Percentiles rank a stretch among this genome's conserved stretches.
Conservation (phyloP, 345 rosid species). For the Lenwebbia sp. region DNA sequence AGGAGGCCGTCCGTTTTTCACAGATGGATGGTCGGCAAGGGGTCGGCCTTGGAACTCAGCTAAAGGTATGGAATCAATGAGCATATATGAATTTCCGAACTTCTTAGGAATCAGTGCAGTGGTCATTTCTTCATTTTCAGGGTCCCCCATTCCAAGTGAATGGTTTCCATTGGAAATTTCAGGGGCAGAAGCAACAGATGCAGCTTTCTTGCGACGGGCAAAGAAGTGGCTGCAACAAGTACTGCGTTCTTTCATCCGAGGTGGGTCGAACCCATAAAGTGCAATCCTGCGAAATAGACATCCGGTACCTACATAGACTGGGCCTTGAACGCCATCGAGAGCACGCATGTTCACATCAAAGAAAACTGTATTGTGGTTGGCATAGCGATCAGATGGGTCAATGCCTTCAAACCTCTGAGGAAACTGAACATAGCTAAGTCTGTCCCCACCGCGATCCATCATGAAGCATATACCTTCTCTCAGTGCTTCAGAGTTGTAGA, state of each 20-base stretch:
- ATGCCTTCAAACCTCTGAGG: constrained; percentile 90
- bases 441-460: constrained; percentile 69
- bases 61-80: constrained; percentile 38
- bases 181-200: constrained; percentile 33
- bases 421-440: constrained; percentile 60
- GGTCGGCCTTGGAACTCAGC: constrained; percentile 69
- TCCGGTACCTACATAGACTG: constrained; percentile 80
- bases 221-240: constrained; percentile 39
- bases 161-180: constrained; percentile 19
- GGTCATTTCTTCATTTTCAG: constrained; percentile 30
- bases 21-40: constrained; percentile 35
- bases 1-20: constrained; percentile 49
- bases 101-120: constrained; percentile 42
- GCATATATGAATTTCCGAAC: constrained; percentile 59
- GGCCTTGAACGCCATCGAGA: constrained; percentile 87
- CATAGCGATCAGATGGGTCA: constrained; percentile 76
- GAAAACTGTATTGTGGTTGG: constrained; percentile 80
- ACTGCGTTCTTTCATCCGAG: constrained; percentile 13
- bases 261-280: constrained; percentile 70
- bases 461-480: constrained; percentile 88
- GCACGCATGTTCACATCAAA: constrained; percentile 74
- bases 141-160: constrained; percentile 6
- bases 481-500: constrained; percentile 56
- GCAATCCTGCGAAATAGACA: constrained; percentile 82
- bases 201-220: constrained; percentile 25